phyloP scores from a whole-genome alignment of 257 asterid genomes.

The Anisodus acutangulus region DNA sequence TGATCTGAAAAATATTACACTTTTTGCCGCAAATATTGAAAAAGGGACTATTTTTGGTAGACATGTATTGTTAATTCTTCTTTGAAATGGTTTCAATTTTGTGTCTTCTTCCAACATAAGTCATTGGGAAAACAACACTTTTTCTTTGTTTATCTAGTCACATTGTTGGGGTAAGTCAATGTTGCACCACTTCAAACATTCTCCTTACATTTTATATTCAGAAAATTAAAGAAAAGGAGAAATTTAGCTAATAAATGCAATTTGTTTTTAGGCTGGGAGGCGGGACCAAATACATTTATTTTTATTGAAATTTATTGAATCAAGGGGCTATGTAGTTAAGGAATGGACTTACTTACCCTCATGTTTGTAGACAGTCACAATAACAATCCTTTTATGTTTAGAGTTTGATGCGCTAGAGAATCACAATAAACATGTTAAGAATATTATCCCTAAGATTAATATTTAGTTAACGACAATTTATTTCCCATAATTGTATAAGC shows the following conservation, averaged over 20 bases:
- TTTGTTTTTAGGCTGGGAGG: neutral
- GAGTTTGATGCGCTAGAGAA: neutral
- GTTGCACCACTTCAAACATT: neutral
- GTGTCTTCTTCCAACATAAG: neutral
- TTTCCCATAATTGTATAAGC: neutral
- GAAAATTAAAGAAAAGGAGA: neutral
- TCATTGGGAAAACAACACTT: neutral
- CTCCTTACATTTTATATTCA: neutral
- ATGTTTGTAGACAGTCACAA: neutral
- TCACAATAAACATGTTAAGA: too few species aligned
- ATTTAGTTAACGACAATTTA: too few species aligned
- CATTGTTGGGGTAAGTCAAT: neutral
- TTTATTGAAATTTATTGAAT: neutral
- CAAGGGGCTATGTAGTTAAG: neutral
- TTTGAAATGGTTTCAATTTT: neutral
- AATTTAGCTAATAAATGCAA: neutral
- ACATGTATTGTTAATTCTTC: neutral
- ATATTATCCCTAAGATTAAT: too few species aligned
- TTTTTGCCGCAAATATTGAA: constrained; percentile 24
- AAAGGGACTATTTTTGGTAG: neutral
- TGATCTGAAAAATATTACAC: neutral
- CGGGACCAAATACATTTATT: neutral
- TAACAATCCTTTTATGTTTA: neutral
- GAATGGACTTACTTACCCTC: neutral
- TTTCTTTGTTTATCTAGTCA: constrained; percentile 5